These are phyloP conservation scores for Dryadomyces sulphureus DNA, from an alignment of 2,329 filamentous ascomycete genomes.

Conservation along the genomic window DNA sequence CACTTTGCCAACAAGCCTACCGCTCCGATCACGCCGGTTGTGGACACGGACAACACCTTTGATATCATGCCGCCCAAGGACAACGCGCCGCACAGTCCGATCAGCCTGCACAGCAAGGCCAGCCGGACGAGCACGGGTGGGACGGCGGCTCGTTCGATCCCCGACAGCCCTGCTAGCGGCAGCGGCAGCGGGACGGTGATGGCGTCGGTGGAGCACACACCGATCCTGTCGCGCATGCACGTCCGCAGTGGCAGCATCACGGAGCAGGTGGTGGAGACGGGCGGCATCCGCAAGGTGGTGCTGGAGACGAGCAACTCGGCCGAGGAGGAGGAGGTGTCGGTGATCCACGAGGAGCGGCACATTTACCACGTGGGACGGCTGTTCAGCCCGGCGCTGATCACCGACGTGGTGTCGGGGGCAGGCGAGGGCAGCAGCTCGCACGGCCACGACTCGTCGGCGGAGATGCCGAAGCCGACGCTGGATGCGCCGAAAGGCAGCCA, in stretches of 20 bases:
- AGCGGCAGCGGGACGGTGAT: not conserved
- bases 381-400: not conserved
- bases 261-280: constrained; percentile 60
- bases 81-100: not conserved
- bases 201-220: constrained; percentile 6
- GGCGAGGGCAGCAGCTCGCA: constrained; percentile 5
- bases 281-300: constrained; percentile 62
- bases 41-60: too few relatives aligned
- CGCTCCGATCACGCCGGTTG: too few relatives aligned
- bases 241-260: constrained; percentile 65
- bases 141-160: not conserved
- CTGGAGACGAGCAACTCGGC: constrained; percentile 28
- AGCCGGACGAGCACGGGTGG: not conserved
- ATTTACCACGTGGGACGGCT: not conserved
- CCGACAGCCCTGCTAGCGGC: not conserved
- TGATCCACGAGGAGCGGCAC: not conserved
- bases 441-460: not conserved
- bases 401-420: not conserved
- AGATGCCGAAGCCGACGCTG: constrained; percentile 4
- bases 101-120: not conserved
- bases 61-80: not conserved
- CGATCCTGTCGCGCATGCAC: constrained; percentile 17
- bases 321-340: constrained; percentile 19
- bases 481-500: too few relatives aligned
- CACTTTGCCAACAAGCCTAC: too few relatives aligned